A percentile compares a stretch with the other conserved stretches of the same genome.
Evolutionary conservation across 768 basidiomycete genomes (phyloP).

Genomic region (Hortiboletus flavorubellus): DNA sequence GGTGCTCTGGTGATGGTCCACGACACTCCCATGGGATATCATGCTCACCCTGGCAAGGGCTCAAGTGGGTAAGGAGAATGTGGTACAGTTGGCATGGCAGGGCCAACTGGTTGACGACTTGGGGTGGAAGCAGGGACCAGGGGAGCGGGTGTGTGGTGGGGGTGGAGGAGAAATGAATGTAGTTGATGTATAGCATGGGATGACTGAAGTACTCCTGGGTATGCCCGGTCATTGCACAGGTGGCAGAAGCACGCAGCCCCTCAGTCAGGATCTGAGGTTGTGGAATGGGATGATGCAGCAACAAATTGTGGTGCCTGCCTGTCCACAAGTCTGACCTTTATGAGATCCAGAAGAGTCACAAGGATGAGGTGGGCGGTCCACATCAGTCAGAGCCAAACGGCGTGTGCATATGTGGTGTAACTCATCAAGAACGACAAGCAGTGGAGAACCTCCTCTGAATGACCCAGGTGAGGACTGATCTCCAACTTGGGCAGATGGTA

Average conservation of each 20-base stretch:
- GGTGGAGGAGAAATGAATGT: slow-evolving; percentile 60
- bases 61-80: no score
- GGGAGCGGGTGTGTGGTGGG: slow-evolving; percentile 49
- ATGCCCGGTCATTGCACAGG: slow-evolving; percentile 41
- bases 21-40: slow-evolving; percentile 64
- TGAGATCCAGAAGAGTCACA: slow-evolving; percentile 56
- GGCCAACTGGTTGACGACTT: slow-evolving; percentile 47
- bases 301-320: slow-evolving; percentile 47
- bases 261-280: slow-evolving; percentile 54
- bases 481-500: slow-evolving; percentile 49
- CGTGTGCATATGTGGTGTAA: slow-evolving; percentile 61
- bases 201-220: slow-evolving; percentile 55
- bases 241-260: slow-evolving; percentile 43
- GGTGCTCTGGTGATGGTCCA: slow-evolving; percentile 40
- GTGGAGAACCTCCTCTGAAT: slow-evolving; percentile 80
- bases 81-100: slow-evolving; percentile 50
- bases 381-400: slow-evolving; percentile 74
- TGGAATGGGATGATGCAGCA: slow-evolving; percentile 68
- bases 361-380: slow-evolving; percentile 54
- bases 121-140: slow-evolving; percentile 46
- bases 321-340: slow-evolving; percentile 46
- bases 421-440: slow-evolving; percentile 78
- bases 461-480: slow-evolving; percentile 63
- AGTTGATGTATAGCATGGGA: slow-evolving; percentile 47
- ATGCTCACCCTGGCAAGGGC: slow-evolving; percentile 43